Conservation (phyloP, 2,329 filamentous ascomycete species). For the Pseudocercospora pini-densiflorae region DNA sequence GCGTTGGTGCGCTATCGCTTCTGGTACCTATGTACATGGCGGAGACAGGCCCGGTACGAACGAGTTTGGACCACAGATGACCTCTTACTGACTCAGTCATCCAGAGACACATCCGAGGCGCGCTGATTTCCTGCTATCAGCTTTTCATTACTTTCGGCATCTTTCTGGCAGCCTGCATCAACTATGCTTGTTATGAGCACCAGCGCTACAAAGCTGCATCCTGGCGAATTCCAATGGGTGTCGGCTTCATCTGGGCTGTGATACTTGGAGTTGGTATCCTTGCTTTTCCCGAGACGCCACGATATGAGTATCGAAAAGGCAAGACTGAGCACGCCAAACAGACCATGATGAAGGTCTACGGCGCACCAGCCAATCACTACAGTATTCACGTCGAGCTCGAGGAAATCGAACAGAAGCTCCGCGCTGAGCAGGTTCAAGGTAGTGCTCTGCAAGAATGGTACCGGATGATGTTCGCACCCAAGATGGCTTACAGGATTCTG, state of each 20-base stretch:
- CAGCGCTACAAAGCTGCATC: slow-evolving; percentile 50
- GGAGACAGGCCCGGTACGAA: not conserved
- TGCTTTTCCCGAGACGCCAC: slow-evolving; percentile 61
- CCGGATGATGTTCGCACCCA: slow-evolving; percentile 63
- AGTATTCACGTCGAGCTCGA: slow-evolving; percentile 56
- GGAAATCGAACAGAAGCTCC: slow-evolving; percentile 61
- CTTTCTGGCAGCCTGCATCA: slow-evolving; percentile 54
- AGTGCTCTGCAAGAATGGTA: slow-evolving; percentile 63
- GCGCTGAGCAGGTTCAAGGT: slow-evolving; percentile 52
- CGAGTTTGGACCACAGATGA: not conserved
- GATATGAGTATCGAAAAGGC: slow-evolving; percentile 62
- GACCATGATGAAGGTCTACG: slow-evolving; percentile 60
- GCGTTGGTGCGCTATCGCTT: slow-evolving; percentile 67
- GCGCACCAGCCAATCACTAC: slow-evolving; percentile 60
- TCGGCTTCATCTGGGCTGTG: slow-evolving; percentile 61
- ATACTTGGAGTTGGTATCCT: slow-evolving; percentile 60
- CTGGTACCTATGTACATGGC: slow-evolving; percentile 65
- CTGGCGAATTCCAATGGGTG: slow-evolving; percentile 68
- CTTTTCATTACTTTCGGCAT: slow-evolving; percentile 72
- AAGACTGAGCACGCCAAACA: slow-evolving; percentile 54
- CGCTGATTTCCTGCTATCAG: slow-evolving; percentile 66
- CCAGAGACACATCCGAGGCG: slow-evolving; percentile 66
- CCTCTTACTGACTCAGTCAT: not conserved
- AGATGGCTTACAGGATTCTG: slow-evolving; percentile 67
- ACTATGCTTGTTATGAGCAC: slow-evolving; percentile 62